Base-by-base conservation (phyloP, 345 rosid genomes). In the Crucihimalaya himalaica region DNA sequence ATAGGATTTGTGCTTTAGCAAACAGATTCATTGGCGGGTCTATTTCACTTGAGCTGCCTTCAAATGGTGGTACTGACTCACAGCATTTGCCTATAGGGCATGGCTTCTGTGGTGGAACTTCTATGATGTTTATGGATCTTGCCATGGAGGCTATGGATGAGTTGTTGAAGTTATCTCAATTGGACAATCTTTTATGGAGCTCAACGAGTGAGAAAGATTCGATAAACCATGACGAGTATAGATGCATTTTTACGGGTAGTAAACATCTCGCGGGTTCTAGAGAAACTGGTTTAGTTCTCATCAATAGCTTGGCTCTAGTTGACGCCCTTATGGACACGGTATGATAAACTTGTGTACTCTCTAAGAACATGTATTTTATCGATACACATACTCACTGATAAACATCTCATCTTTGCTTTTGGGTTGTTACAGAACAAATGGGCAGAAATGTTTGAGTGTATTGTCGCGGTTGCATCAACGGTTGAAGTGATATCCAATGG, bases 321-420 rank as follows among this genome's bases (percentile, higher is more conserved):
- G 92, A 89, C 27, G 83, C 78, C 6, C 66, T 90, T 63, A 89
- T 93, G 96, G 87, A 93, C 68, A 79, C 72, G 89, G 97, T 93
- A 81, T 28, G 84, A 70, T 31, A 35, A 37, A 12, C 48, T 46
- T 47, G 37, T 54, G 21, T 51, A 21, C 21, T 59, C 19, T 45
- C 35, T 32, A 18, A 0, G 3, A 34, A 9, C 3, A 2, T 9
- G 1, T 5, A 3, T 55, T 28, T 27, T 28, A 55, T 56, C 13
- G 0, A 34, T 34, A 9, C 21, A 47, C 14, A n/a, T 23, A 45
- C 12, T 37, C 52, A 14, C 64, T 47, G 51, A 18, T 53, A 16
- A 58, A 50, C 51, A 42, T 71, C 1, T 71, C n/a, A 45, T 45
- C 50, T 45, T 58, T 54, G 63, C 32, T 67, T 68, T 39, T 68